These are phyloP conservation scores for Parafenestella ontariensis DNA, from an alignment of 2,329 filamentous ascomycete species.

Conservation along the genomic window DNA sequence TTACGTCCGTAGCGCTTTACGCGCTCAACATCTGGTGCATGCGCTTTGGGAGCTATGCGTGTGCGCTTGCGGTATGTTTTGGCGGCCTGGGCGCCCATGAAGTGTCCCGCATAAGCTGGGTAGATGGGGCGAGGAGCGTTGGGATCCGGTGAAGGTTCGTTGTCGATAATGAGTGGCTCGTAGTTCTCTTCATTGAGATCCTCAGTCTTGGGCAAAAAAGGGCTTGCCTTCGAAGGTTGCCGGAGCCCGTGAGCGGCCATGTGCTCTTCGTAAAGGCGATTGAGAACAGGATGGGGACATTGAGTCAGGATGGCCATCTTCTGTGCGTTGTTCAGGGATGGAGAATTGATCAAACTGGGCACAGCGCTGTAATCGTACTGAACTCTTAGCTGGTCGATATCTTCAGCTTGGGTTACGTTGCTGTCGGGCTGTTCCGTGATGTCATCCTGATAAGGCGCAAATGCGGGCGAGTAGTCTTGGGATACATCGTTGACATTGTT, in stretches of 20 bases:
- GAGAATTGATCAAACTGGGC: neutral
- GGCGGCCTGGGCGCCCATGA: slow-evolving; percentile 28
- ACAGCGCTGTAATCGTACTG: neutral
- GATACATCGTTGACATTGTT: neutral
- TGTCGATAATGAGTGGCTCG: neutral
- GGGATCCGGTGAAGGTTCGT: neutral
- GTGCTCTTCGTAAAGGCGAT: neutral
- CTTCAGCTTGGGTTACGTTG: neutral
- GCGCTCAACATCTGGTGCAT: slow-evolving; percentile 23
- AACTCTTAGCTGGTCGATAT: neutral
- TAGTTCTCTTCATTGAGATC: slow-evolving; percentile 6
- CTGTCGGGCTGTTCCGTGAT: neutral
- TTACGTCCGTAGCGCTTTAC: slow-evolving; percentile 33
- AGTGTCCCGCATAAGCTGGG: slow-evolving; percentile 17
- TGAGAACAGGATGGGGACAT: neutral
- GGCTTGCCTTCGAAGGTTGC: neutral
- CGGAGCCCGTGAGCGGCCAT: neutral
- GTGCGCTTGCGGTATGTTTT: slow-evolving; percentile 20
- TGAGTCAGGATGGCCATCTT: neutral
- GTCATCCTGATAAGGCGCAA: neutral
- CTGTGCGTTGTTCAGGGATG: neutral
- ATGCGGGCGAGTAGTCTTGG: neutral
- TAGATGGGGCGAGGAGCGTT: slow-evolving; percentile 16
- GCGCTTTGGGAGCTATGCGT: slow-evolving; percentile 16
- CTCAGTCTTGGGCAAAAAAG: neutral